Evolutionary conservation across 495 filamentous ascomycete genomes (phyloP).

Genomic region (Penicillium steckii): DNA sequence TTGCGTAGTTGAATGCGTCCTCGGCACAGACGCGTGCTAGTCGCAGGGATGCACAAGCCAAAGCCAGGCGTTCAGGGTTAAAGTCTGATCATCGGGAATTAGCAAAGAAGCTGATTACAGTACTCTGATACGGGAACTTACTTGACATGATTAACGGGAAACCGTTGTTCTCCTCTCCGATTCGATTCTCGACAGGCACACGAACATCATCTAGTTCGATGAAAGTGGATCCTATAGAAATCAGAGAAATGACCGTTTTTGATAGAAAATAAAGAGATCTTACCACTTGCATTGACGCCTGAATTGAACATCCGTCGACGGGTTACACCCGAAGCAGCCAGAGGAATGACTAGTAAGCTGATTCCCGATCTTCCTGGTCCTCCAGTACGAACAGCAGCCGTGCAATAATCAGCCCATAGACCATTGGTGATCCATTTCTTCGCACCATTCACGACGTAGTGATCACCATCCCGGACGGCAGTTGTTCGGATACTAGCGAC

Average conservation of each 20-base stretch:
- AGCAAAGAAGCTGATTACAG: background rate
- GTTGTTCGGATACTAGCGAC: conserved; percentile 54
- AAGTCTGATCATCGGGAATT: conserved; percentile 32
- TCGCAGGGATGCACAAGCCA: conserved; percentile 42
- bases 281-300: conserved; percentile 47
- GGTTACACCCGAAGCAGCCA: conserved; percentile 47
- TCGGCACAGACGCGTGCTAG: conserved; percentile 48
- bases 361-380: conserved; percentile 47
- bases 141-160: conserved; percentile 52
- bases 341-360: conserved; percentile 51
- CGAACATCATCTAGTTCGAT: conserved; percentile 48
- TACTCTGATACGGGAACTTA: conserved; percentile 9
- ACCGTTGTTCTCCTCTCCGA: conserved; percentile 47
- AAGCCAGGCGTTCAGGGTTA: conserved; percentile 44
- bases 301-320: conserved; percentile 80
- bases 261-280: too few relatives aligned
- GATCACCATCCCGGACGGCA: conserved; percentile 41
- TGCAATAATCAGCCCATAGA: conserved; percentile 54
- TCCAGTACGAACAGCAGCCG: conserved; percentile 54
- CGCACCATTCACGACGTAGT: conserved; percentile 53
- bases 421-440: conserved; percentile 62
- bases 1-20: conserved; percentile 49
- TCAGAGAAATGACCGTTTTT: too few relatives aligned
- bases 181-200: conserved; percentile 42
- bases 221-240: conserved; percentile 46